Percentiles rank a stretch among this genome's conserved stretches.
These are phyloP conservation scores for Moelleriella libera DNA, from an alignment of 2,329 filamentous ascomycete genomes.

Conservation along the genomic window DNA sequence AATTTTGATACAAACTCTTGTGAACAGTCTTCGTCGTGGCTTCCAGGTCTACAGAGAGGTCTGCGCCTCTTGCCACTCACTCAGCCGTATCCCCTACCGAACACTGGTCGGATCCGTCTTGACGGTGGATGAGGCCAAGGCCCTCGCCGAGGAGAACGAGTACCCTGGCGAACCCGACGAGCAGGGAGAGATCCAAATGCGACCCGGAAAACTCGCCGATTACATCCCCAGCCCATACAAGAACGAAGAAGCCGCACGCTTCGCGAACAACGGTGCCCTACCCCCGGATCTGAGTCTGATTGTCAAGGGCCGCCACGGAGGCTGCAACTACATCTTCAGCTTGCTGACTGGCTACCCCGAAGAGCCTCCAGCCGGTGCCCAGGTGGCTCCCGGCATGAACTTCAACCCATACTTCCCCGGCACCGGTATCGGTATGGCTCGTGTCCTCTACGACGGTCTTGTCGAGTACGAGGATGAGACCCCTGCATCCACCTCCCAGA, in stretches of 20 bases:
- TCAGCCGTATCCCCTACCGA: conserved; percentile 88
- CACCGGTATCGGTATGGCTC: conserved; percentile 96
- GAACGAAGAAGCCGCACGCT: conserved; percentile 96
- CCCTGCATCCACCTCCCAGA: conserved; percentile 88
- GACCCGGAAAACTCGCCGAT: conserved; percentile 94
- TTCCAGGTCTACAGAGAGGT: conserved; percentile 99
- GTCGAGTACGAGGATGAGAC: conserved; percentile 98
- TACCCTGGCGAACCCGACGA: conserved; percentile 98
- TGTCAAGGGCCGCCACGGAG: conserved; percentile 92
- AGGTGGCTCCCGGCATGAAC: conserved; percentile 81
- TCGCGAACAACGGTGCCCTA: conserved; percentile 95
- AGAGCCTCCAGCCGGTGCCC: conserved; percentile 79
- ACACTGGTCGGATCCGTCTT: conserved; percentile 77
- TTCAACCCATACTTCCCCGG: conserved; percentile 99
- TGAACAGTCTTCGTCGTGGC: conserved; percentile 75
- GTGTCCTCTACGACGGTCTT: conserved; percentile 92
- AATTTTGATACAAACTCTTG: not conserved
- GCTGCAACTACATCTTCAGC: conserved; percentile 97
- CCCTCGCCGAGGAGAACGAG: conserved; percentile 92
- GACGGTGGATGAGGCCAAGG: conserved; percentile 97
- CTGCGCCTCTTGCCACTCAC: conserved; percentile 94
- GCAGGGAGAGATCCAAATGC: conserved; percentile 95
- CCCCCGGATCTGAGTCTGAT: conserved; percentile 97
- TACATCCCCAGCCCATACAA: conserved; percentile 93
- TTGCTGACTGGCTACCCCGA: conserved; percentile 96